Conservation (phyloP, 331 rosid species). For the Malus hybrid region DNA sequence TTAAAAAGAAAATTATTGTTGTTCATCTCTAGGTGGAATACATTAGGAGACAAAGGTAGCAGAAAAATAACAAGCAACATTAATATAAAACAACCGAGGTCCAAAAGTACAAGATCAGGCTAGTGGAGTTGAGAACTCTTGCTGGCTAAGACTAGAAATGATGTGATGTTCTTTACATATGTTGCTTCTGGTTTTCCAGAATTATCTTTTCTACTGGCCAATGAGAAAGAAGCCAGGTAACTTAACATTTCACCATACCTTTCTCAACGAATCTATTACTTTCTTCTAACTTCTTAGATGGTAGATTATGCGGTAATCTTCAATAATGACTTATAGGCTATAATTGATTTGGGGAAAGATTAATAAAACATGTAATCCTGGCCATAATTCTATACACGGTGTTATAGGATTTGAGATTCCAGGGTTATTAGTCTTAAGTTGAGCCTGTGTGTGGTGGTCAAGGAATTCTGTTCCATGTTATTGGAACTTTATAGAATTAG, state of each 20-base stretch:
- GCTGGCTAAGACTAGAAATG: background rate
- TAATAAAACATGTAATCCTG: background rate
- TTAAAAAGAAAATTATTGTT: background rate
- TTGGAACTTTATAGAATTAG: background rate
- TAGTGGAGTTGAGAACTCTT: background rate
- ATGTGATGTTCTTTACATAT: background rate
- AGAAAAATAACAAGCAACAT: background rate
- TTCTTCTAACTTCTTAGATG: background rate
- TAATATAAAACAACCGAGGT: background rate
- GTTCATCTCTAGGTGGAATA: background rate
- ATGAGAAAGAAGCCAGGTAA: background rate
- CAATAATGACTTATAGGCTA: background rate
- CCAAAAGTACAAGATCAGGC: background rate
- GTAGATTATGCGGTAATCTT: background rate
- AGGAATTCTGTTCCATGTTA: background rate
- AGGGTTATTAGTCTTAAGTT: background rate
- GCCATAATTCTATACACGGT: background rate
- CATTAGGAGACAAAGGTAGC: background rate
- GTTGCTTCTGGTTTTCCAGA: background rate
- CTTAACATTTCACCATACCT: background rate
- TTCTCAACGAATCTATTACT: background rate
- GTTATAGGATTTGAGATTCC: background rate
- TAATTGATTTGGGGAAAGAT: background rate
- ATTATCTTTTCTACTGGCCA: background rate
- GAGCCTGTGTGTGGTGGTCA: background rate